Conservation (phyloP, 192 early-diverging fungal genomes). For the Dissophora ornata region DNA sequence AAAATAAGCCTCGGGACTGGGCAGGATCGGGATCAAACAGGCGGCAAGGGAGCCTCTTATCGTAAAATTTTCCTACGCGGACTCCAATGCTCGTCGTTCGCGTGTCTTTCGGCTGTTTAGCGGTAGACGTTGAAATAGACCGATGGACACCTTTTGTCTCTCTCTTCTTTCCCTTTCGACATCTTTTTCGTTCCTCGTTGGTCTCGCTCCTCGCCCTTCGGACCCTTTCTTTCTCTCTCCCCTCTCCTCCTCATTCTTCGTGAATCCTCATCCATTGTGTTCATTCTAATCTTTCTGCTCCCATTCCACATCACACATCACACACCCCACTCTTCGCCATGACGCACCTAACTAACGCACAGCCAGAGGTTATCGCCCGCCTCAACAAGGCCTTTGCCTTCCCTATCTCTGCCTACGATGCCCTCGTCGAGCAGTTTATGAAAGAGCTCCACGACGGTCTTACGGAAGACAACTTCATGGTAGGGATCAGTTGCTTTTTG, state of each 20-base stretch:
- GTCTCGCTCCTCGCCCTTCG: background rate
- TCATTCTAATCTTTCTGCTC: background rate
- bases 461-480: slow-evolving; percentile 18
- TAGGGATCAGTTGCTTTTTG: too few relatives aligned
- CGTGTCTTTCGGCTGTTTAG: too few relatives aligned
- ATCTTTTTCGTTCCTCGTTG: background rate
- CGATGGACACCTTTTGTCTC: too few relatives aligned
- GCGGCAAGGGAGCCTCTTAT: too few relatives aligned
- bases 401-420: slow-evolving; percentile 40
- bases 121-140: too few relatives aligned
- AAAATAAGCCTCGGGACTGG: background rate
- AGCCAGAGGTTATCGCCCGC: slow-evolving; percentile 13
- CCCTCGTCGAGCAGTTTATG: slow-evolving; percentile 42
- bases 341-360: background rate
- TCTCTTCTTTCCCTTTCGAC: background rate
- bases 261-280: background rate
- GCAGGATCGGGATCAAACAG: too few relatives aligned
- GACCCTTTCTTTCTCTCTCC: background rate
- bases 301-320: background rate
- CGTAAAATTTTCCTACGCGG: too few relatives aligned
- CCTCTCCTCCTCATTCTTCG: background rate
- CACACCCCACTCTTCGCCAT: slow-evolving; percentile 2
- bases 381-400: slow-evolving; percentile 41
- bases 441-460: slow-evolving; percentile 38
- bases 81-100: too few relatives aligned